Evolutionary conservation across 2,329 filamentous ascomycete genomes (phyloP), one percentile per base, ranked within the genome.

Genomic region (Botryotinia convoluta): DNA sequence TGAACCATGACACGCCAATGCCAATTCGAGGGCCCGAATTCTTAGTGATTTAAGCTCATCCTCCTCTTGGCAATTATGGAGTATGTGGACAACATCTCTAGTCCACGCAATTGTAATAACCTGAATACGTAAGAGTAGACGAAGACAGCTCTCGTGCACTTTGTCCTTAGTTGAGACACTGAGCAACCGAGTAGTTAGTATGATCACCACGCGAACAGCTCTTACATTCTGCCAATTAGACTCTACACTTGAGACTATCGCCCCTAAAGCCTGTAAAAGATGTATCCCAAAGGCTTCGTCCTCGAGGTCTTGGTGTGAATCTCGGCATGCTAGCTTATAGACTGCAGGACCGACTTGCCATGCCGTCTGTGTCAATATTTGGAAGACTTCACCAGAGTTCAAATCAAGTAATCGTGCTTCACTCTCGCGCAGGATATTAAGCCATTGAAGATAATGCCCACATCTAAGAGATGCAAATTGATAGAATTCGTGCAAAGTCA

Each of bases 401-500:
- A 89, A 85, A 62, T 88, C 85, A 0, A 91, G 70, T 1, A 81
- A 81, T 0, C 86, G 84, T 1, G 82, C 80, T 0, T 81, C 79
- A 4, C 91, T 79, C 76, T 90, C 85, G 0, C 82, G 77, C 0
- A 89, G 77, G 4, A 91, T 85, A 71, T 90, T 91, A 14, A 82
- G 77, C 86, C 88, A 91, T 69, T 88, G 86, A 14, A 89, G 79
- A 1, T 79, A 77, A 29, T 82, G 73, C 0, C 88, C 88, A 1
- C 85, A 77, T 0, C 86, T 83, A 4, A 91, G 75, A 0, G 84
- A 78, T 0, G 83, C 82, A n/a, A 90, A 84, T 0, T 84, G 82
- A 69, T 87, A 86, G 77, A 85, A 91, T 71, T 92, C 88, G 0
- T 86, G 84, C 0, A 88, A 73, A 0, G 85, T 82, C 72, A 92